Evolutionary conservation across 1,284 basidiomycete species (phyloP), one percentile per base, ranked within the genome.

Genomic region (Meira miltonrushii): DNA sequence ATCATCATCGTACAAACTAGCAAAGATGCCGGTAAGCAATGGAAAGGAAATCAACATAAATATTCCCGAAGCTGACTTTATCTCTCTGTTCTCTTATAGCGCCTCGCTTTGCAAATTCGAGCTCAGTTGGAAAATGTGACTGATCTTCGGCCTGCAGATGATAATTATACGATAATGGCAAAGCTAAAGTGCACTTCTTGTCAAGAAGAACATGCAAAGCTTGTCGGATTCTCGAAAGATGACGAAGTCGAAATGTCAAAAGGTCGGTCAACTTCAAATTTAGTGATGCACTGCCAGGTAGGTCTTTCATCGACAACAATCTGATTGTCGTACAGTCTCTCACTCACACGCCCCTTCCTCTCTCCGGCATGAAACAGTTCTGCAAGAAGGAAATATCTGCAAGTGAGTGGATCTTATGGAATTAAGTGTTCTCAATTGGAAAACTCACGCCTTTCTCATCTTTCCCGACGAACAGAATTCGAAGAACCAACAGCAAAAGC

Each of bases 151-250:
- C 75, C 75, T 4, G 39, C 60, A 5, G 67, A 68, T 41, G 67
- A 66, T n/a, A 71, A 75, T 37, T 60, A 68, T 50, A 64, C 64
- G 5, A 55, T 78, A 1, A 66, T 77, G 61, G 41, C 73, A 19
- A 54, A 47, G 11, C 58, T 69, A 28, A 74, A 75, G 61, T 78
- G 75, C 61, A 72, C 66, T 3, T 68, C 67, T 7, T 78, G 75
- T 51, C 74, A 74, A 41, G 75, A 78, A 54, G 57, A 54, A 19
- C 75, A 78, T 43, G 50, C 69, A 23, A 75, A 74, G 33, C 28
- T 63, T 1, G 71, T 78, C 1, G 67, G 69, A 1, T 55, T 78
- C 23, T 64, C 64, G 10, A 65, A 68, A 1, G 50, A 46, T 8
- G 69, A 72, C 21, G 61, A 69, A 40, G 57, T 61, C 17, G 75